phyloP scores from a whole-genome alignment of 1,284 basidiomycete genomes.

The Cronartium ribicola region DNA sequence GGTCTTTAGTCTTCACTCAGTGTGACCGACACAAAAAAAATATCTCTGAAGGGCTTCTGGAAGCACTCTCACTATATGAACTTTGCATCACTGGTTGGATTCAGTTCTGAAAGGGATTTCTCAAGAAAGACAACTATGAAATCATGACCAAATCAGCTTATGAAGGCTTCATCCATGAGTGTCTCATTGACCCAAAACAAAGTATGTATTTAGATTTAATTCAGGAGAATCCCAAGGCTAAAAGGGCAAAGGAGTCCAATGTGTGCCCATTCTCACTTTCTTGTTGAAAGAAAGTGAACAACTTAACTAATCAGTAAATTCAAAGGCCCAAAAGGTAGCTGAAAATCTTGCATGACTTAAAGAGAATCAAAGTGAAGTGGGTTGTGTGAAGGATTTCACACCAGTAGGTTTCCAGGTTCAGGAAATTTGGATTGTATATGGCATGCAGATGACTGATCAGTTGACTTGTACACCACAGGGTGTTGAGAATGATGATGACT shows the following conservation, averaged over 20 bases:
- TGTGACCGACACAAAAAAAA: too few species aligned
- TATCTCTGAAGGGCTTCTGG: too few species aligned
- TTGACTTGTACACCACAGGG: too few species aligned
- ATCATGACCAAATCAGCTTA: not conserved
- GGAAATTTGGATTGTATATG: too few species aligned
- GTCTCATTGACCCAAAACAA: not conserved
- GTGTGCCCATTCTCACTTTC: not conserved
- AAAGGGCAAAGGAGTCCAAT: not conserved
- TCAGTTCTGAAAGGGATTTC: not conserved
- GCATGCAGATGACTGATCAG: too few species aligned
- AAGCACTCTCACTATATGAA: too few species aligned
- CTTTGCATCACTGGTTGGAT: not conserved
- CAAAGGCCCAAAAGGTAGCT: not conserved
- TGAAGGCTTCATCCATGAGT: not conserved
- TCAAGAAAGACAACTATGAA: not conserved
- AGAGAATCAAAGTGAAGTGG: not conserved
- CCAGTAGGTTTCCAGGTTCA: too few species aligned
- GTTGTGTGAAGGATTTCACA: constrained; percentile 45
- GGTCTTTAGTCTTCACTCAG: not conserved
- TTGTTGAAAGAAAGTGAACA: not conserved
- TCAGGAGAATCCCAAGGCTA: not conserved
- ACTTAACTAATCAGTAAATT: not conserved
- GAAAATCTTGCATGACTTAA: not conserved
- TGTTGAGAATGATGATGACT: too few species aligned
- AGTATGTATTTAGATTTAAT: not conserved